Evolutionary conservation across 2,329 filamentous ascomycete species (phyloP).

Genomic region (Pezicula carpinea): DNA sequence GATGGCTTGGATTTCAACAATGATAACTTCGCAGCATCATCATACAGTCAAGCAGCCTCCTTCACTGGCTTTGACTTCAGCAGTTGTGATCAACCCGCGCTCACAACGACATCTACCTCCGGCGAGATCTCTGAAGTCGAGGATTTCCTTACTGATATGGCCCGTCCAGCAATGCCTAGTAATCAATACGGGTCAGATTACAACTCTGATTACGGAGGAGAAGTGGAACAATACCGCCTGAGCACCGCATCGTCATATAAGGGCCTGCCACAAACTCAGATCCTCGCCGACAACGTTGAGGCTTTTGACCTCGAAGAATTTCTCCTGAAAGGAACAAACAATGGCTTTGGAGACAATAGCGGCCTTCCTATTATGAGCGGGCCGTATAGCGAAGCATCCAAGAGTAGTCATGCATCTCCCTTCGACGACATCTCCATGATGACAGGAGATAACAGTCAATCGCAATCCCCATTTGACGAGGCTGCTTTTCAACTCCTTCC

Average conservation of each 20-base stretch:
- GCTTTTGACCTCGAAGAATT: conserved; percentile 53
- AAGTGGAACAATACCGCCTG: conserved; percentile 44
- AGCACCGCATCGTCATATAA: conserved; percentile 44
- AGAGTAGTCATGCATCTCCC: background rate
- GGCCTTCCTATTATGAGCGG: conserved; percentile 14
- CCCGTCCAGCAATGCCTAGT: background rate
- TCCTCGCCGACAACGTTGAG: conserved; percentile 43
- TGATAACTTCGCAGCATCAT: conserved; percentile 46
- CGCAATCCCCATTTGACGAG: conserved; percentile 33
- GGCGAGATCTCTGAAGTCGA: conserved; percentile 65
- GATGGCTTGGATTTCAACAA: conserved; percentile 46
- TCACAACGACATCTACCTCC: conserved; percentile 57
- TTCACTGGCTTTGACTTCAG: conserved; percentile 50
- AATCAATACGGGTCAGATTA: conserved; percentile 31
- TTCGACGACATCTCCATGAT: background rate
- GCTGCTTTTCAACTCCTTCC: conserved; percentile 32
- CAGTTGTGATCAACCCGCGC: conserved; percentile 49
- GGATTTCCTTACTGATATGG: conserved; percentile 41
- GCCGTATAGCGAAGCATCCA: background rate
- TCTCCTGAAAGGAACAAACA: conserved; percentile 37
- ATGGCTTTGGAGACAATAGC: conserved; percentile 8
- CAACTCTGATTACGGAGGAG: conserved; percentile 32
- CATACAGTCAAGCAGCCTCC: conserved; percentile 50
- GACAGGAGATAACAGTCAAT: conserved; percentile 25
- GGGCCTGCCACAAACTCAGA: conserved; percentile 40